These are phyloP conservation scores for Cladophialophora yegresii DNA, from an alignment of 2,329 filamentous ascomycete genomes.

Conservation along the genomic window DNA sequence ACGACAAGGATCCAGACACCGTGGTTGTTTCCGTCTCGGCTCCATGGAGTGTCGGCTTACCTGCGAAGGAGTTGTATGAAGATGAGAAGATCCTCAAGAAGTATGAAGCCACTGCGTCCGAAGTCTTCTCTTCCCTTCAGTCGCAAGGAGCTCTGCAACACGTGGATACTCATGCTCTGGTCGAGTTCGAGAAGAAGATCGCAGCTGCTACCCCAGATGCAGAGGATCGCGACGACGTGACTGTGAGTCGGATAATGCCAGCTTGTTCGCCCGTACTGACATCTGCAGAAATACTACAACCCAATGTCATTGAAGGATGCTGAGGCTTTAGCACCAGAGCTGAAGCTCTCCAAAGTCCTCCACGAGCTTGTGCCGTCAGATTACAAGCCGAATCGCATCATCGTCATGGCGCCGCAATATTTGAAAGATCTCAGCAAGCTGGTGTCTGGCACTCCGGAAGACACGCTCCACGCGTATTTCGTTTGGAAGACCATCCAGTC, in stretches of 20 bases:
- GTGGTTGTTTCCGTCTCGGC: conserved; percentile 53
- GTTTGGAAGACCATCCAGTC: conserved; percentile 63
- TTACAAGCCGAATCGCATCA: conserved; percentile 56
- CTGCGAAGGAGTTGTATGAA: conserved; percentile 63
- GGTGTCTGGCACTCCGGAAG: conserved; percentile 55
- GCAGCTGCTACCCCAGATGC: conserved; percentile 61
- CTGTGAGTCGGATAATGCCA: conserved; percentile 36
- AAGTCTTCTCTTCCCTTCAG: conserved; percentile 46
- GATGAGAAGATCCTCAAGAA: conserved; percentile 55
- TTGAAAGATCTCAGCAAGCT: conserved; percentile 60
- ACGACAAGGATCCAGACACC: conserved; percentile 59
- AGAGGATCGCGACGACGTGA: conserved; percentile 63
- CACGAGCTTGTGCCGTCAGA: conserved; percentile 54
- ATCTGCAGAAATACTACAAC: conserved; percentile 60
- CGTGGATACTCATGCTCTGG: conserved; percentile 45
- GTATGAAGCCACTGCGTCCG: conserved; percentile 53
- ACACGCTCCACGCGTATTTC: conserved; percentile 63
- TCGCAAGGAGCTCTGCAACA: conserved; percentile 37
- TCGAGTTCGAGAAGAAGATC: conserved; percentile 63
- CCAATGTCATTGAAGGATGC: conserved; percentile 61
- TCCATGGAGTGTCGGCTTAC: conserved; percentile 57
- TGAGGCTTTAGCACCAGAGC: conserved; percentile 57
- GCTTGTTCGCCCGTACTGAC: conserved; percentile 3
- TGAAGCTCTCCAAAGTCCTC: conserved; percentile 58
- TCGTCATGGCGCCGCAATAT: conserved; percentile 63